A percentile compares a stretch with the other conserved stretches of the same genome.
phyloP scores from a whole-genome alignment of 2,329 filamentous ascomycete species.

The Chaetothyriales sp. region DNA sequence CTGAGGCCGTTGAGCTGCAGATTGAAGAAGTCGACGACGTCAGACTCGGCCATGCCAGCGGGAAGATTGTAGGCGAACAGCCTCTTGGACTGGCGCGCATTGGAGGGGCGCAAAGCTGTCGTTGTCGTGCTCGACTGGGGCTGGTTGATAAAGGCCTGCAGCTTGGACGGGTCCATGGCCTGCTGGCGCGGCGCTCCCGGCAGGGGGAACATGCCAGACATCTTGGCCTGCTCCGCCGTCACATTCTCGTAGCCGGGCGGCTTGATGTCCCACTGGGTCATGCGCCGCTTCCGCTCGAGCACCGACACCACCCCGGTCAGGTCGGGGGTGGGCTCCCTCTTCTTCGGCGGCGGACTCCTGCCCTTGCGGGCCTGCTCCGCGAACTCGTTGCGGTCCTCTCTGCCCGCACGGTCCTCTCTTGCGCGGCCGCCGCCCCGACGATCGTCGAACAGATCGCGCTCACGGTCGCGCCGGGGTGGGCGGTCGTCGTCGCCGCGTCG shows the following conservation, averaged over 20 bases:
- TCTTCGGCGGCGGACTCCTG: slow-evolving; percentile 68
- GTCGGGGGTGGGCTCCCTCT: slow-evolving; percentile 90
- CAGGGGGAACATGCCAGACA: slow-evolving; percentile 97
- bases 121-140: slow-evolving; percentile 48
- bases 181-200: slow-evolving; percentile 90
- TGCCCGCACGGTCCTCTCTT: slow-evolving; percentile 26
- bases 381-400: slow-evolving; percentile 39
- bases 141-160: slow-evolving; percentile 92
- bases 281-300: slow-evolving; percentile 70
- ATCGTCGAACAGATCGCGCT: slow-evolving; percentile 52
- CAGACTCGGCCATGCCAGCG: slow-evolving; percentile 57
- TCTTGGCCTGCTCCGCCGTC: slow-evolving; percentile 93
- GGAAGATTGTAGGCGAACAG: slow-evolving; percentile 79
- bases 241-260: slow-evolving; percentile 96
- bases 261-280: slow-evolving; percentile 99
- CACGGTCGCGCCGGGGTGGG: slow-evolving; percentile 41
- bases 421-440: slow-evolving; percentile 34
- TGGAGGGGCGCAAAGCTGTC: slow-evolving; percentile 65
- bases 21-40: slow-evolving; percentile 77
- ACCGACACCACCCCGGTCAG: slow-evolving; percentile 74
- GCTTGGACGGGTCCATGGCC: slow-evolving; percentile 82
- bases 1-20: slow-evolving; percentile 94
- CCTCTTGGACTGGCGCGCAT: slow-evolving; percentile 86
- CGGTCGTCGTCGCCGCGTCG: slow-evolving; percentile 58
- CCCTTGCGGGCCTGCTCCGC: slow-evolving; percentile 39